Evolutionary conservation across 345 rosid genomes (phyloP).

Genomic region (Gossypium herbaceum): DNA sequence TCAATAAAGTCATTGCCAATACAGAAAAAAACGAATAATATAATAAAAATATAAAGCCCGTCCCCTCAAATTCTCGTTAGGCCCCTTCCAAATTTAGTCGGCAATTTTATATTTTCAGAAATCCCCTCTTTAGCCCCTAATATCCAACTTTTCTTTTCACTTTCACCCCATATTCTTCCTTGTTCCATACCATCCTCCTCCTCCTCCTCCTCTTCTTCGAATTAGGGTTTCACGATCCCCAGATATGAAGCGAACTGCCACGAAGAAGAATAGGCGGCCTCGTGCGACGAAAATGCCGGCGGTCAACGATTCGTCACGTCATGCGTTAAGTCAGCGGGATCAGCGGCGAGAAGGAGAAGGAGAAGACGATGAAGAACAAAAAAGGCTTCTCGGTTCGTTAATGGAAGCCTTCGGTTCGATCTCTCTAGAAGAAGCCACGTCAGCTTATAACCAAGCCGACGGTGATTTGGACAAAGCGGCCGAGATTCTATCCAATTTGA

Average conservation of each 20-base stretch:
- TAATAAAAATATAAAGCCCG: background rate
- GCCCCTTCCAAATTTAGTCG: background rate
- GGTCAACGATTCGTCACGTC: slow-evolving; percentile 15
- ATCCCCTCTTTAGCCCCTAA: background rate
- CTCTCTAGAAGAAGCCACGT: slow-evolving; percentile 46
- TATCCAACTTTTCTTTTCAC: background rate
- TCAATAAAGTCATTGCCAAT: background rate
- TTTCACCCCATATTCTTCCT: background rate
- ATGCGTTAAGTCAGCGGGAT: slow-evolving; percentile 17
- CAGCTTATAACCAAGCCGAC: slow-evolving; percentile 40
- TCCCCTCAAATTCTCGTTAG: background rate
- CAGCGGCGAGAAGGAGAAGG: slow-evolving; percentile 11
- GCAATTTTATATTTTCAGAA: background rate
- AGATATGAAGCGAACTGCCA: slow-evolving; percentile 42
- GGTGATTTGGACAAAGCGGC: slow-evolving; percentile 52
- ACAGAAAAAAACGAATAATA: background rate
- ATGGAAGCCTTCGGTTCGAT: slow-evolving; percentile 50
- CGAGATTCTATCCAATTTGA: slow-evolving; percentile 30
- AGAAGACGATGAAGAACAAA: slow-evolving; percentile 6
- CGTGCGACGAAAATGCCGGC: slow-evolving; percentile 20
- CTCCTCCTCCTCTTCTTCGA: background rate
- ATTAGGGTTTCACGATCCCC: slow-evolving; percentile 15
- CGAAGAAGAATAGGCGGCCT: slow-evolving; percentile 33
- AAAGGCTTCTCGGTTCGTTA: slow-evolving; percentile 28
- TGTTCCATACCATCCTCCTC: background rate